Evolutionary conservation across 371 early-diverging fungal species (phyloP), one percentile per base, ranked within the genome.

Genomic region (Circinella umbellata): DNA sequence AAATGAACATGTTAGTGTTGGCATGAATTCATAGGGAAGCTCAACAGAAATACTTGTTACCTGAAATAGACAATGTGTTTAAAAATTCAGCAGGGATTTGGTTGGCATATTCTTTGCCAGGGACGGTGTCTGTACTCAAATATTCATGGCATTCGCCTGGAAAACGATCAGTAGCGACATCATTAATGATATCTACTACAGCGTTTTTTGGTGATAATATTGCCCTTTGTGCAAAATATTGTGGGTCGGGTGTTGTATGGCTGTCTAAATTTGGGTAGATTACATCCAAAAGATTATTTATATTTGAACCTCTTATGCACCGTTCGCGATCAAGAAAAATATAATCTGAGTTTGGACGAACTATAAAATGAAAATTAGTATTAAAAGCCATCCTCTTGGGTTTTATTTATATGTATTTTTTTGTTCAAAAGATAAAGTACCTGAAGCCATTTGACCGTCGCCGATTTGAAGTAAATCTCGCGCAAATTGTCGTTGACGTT

Each of bases 171-270:
- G 49, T 34, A 6, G 49, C 64, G 10, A 48, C 49, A 7, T 27
- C 49, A 51, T 64, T 64, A 11, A 64, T 34, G 34, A 4, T 10
- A 18, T 64, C 15, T 9, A 64, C 35, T 7, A 14, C 37, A 14
- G 5, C 49, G 20, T 64, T 64, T 20, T 64, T 47, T 51, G 64
- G 27, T 11, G 64, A 18, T 20, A 64, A 49, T 17, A 64, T 64
- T n/a, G 64, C 36, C 10, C 64, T 38, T 34, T 51, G 10, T 20
- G 60, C 34, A 17, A 35, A 60, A 37, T 60, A 60, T 1, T 53
- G n/a, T n/a, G 53, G 6, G 20, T 53, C 53, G 6, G 15, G 6
- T 6, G 8, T 15, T 15, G 53, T 53, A 15, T n/a, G 20, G 0
- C 15, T 53, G 6, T 53, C 53, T 6, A 53, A 15, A 15, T 53